Conservation (phyloP, 2,329 filamentous ascomycete genomes). For the Xylariaceae sp. region DNA sequence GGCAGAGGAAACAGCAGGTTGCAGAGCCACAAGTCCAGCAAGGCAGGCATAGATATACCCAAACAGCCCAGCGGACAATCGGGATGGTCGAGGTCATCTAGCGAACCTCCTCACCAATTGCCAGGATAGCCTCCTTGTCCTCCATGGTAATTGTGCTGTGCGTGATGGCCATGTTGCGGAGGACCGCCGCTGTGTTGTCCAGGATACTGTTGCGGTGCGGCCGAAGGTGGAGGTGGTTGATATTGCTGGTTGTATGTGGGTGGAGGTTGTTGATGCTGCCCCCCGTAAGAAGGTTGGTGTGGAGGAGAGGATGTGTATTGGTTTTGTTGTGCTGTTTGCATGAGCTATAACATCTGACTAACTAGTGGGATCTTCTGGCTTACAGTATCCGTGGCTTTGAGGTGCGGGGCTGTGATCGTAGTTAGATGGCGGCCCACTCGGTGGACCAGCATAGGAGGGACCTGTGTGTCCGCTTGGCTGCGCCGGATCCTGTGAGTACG, state of each 20-base stretch:
- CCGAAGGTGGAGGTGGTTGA: constrained; percentile 23
- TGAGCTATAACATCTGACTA: constrained; percentile 9
- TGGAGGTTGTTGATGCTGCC: constrained; percentile 28
- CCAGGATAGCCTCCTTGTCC: constrained; percentile 34
- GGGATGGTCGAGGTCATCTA: too few relatives aligned
- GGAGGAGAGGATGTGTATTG: constrained; percentile 28
- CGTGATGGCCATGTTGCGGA: constrained; percentile 23
- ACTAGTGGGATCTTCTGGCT: constrained; percentile 6
- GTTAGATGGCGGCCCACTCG: constrained; percentile 20
- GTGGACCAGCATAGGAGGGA: constrained; percentile 20
- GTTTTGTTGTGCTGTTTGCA: constrained; percentile 24
- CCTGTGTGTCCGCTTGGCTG: constrained; percentile 26
- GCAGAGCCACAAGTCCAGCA: too few relatives aligned
- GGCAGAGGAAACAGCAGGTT: too few relatives aligned
- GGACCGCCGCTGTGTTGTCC: constrained; percentile 25
- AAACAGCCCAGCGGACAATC: too few relatives aligned
- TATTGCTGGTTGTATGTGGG: constrained; percentile 26
- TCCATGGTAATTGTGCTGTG: constrained; percentile 27
- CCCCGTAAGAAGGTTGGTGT: constrained; percentile 26
- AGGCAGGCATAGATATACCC: too few relatives aligned
- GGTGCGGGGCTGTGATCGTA: constrained; percentile 30
- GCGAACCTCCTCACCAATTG: constrained; percentile 31
- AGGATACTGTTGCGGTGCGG: constrained; percentile 24
- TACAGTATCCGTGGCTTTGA: constrained; percentile 30
- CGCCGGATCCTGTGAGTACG: constrained; percentile 20